These are phyloP conservation scores for Fusarium sp. DNA, from an alignment of 2,329 filamentous ascomycete species.

Conservation along the genomic window DNA sequence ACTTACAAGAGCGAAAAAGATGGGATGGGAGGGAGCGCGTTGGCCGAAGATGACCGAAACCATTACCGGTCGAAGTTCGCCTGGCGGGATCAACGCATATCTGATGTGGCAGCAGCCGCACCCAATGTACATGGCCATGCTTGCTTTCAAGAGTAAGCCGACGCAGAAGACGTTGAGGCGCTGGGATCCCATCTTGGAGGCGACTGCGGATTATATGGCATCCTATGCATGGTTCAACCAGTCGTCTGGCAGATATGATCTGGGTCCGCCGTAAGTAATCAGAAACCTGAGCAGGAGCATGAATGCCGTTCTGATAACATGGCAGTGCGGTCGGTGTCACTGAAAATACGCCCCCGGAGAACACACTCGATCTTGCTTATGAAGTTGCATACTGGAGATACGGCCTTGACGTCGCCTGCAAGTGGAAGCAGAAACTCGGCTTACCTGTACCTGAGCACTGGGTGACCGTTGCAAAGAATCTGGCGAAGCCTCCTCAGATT, in stretches of 20 bases:
- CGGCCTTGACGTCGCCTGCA: slow-evolving; percentile 63
- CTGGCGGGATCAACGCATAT: slow-evolving; percentile 69
- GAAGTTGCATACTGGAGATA: slow-evolving; percentile 72
- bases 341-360: slow-evolving; percentile 68
- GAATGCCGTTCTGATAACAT: not conserved
- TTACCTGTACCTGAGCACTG: slow-evolving; percentile 57
- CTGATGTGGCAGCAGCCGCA: slow-evolving; percentile 72
- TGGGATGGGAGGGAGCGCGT: slow-evolving; percentile 57
- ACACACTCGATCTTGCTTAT: slow-evolving; percentile 67
- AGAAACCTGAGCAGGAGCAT: too few relatives aligned
- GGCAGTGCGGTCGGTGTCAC: slow-evolving; percentile 54
- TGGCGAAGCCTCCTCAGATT: slow-evolving; percentile 63
- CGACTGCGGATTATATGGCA: slow-evolving; percentile 68
- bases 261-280: slow-evolving; percentile 52
- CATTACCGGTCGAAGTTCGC: slow-evolving; percentile 35
- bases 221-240: slow-evolving; percentile 66
- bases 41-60: slow-evolving; percentile 54
- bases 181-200: slow-evolving; percentile 64
- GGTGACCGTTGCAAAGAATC: slow-evolving; percentile 59
- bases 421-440: slow-evolving; percentile 62
- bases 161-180: slow-evolving; percentile 54
- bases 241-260: slow-evolving; percentile 61
- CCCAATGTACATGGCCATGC: slow-evolving; percentile 68
- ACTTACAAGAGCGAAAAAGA: slow-evolving; percentile 48
- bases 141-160: slow-evolving; percentile 47